Evolutionary conservation across 345 rosid genomes (phyloP).

Genomic region (Chamaenerion angustifolium): DNA sequence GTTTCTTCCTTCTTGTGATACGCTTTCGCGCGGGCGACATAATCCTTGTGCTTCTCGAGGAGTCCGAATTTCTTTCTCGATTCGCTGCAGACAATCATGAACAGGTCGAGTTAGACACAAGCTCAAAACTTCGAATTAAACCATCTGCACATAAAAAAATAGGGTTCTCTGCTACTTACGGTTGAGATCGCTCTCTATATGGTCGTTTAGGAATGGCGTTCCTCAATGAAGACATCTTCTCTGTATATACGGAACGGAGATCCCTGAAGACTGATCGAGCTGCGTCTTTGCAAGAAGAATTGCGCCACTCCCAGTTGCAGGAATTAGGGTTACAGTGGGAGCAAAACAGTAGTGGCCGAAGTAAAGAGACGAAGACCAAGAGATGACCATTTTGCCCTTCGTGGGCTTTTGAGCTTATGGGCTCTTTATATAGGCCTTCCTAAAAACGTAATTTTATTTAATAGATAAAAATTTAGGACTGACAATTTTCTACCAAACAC

Average conservation of each 20-base stretch:
- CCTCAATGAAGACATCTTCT: conserved; percentile 61
- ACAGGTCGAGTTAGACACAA: background rate
- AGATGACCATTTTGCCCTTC: no score
- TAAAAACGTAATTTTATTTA: no score
- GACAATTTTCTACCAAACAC: no score
- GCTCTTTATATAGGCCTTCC: no score
- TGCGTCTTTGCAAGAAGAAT: no score
- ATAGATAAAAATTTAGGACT: no score
- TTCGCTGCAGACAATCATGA: conserved; percentile 18
- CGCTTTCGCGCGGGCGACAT: conserved; percentile 58
- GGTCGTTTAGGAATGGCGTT: conserved; percentile 52
- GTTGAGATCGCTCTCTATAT: conserved; percentile 86
- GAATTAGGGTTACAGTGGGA: no score
- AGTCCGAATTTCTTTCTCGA: conserved; percentile 65
- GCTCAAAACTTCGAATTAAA: background rate
- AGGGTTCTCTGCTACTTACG: conserved; percentile 27
- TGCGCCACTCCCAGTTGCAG: no score
- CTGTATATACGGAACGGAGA: no score
- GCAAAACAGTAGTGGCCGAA: no score
- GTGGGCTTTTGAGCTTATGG: no score
- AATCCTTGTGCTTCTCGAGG: conserved; percentile 92
- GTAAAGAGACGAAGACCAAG: background rate
- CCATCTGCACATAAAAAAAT: background rate
- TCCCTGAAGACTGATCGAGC: no score
- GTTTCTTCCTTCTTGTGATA: conserved; percentile 58